Evolutionary conservation across 331 rosid genomes (phyloP), one percentile per base, ranked within the genome.

Genomic region (Saraca asoca): DNA sequence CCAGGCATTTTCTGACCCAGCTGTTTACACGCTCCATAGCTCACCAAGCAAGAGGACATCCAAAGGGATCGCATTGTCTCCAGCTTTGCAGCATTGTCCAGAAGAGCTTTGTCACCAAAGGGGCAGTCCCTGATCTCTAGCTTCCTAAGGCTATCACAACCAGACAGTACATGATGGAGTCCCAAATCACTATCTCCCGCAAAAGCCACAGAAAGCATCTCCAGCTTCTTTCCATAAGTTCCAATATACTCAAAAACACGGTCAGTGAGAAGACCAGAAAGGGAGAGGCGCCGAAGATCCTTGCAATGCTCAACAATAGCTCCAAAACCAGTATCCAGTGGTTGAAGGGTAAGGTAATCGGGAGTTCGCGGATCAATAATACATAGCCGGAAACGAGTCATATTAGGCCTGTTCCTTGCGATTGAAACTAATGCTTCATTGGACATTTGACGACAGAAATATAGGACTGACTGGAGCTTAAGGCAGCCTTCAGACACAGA

Each of bases 31-130:
- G 98, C 96, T 87, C 93, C 95, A 71, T 71, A 92, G 80, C 95
- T 92, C 78, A 92, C 98, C 6, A 57, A 68, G 84, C 98, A 92
- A 74, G 95, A 74, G 79, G 97, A 91, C 97, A 91, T 91, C 97
- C 97, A 91, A 91, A 91, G 96, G 97, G 97, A 88, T 87, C 98
- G 98, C 98, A 91, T 91, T 92, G 98, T 89, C 96, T 89, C 95
- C 83, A 92, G 91, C 89, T 92, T 92, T 51, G 91, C 96, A 80
- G 98, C 96, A 79, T 92, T 92, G 68, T 91, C 96, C 89, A 92
- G 76, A 76, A 92, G 98, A 66, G 98, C 91, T 82, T 92, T 85
- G 68, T 92, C 98, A 60, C 95, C 96, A 75, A 92, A 92, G 14
- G 98, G 98, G 74, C 96, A 92, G 79, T 92, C 96, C 82, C 91